phyloP scores from a whole-genome alignment of 2,329 filamentous ascomycete genomes.

The Fusarium papillatum region DNA sequence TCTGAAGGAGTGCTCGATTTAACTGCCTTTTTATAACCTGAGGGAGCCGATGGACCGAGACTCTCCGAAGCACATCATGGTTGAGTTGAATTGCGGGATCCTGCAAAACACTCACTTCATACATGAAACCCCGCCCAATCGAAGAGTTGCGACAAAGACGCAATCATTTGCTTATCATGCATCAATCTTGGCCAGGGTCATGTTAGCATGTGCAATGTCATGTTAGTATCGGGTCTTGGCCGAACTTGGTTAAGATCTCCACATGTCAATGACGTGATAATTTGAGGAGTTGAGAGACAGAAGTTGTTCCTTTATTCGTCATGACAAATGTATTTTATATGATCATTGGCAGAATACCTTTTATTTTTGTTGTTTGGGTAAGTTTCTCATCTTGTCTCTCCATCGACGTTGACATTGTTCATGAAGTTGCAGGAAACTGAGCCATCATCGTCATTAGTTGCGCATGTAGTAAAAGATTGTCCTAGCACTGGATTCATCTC shows the following conservation, averaged over 20 bases:
- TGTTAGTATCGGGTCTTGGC: not conserved
- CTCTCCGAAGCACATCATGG: not conserved
- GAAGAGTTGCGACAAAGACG: not conserved
- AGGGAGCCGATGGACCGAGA: not conserved
- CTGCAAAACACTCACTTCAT: not conserved
- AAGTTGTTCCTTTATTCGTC: not conserved
- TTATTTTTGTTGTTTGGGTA: not conserved
- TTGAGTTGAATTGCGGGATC: not conserved
- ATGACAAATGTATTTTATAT: not conserved
- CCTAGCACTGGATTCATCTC: not conserved
- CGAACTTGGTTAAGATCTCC: not conserved
- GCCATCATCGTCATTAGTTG: not conserved
- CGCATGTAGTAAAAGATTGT: not conserved
- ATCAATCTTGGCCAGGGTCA: not conserved
- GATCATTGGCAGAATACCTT: not conserved
- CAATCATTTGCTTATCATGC: not conserved
- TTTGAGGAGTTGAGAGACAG: not conserved
- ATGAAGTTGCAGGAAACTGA: not conserved
- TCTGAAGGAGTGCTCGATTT: no score
- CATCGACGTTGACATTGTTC: not conserved
- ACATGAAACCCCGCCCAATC: not conserved
- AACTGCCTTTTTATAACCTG: not conserved
- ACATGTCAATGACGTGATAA: not conserved
- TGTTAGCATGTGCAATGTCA: not conserved
- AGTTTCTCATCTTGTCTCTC: not conserved